Conservation (phyloP, 2,329 filamentous ascomycete genomes). For the Paracoccidioides brasiliensis region DNA sequence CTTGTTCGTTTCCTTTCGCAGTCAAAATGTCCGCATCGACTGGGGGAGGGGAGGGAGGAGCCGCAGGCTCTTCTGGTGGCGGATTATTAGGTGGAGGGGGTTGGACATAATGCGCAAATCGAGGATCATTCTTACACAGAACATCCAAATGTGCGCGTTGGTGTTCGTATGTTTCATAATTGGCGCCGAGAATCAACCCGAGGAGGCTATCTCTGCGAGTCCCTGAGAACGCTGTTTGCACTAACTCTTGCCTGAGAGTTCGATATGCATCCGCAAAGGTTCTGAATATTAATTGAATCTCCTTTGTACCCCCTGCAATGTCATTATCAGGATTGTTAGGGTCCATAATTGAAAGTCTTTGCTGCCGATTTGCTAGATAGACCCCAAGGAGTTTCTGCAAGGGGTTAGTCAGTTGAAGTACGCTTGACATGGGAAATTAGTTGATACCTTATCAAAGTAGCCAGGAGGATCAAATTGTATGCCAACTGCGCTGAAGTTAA, state of each 20-base stretch:
- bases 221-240: constrained; percentile 13
- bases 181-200: constrained; percentile 57
- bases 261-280: constrained; percentile 55
- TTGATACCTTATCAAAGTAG: constrained; percentile 61
- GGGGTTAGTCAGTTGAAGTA: constrained; percentile 4
- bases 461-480: constrained; percentile 64
- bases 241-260: constrained; percentile 46
- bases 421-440: background rate
- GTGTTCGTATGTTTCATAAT: constrained; percentile 60
- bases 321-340: constrained; percentile 79
- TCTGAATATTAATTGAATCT: constrained; percentile 53
- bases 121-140: constrained; percentile 34
- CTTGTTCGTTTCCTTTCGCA: constrained; percentile 1
- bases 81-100: constrained; percentile 14
- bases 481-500: constrained; percentile 56
- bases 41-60: constrained; percentile 15
- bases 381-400: constrained; percentile 33
- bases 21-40: constrained; percentile 9
- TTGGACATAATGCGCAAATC: constrained; percentile 22
- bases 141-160: constrained; percentile 53
- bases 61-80: constrained; percentile 8
- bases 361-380: constrained; percentile 39
- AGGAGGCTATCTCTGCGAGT: constrained; percentile 46
- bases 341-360: constrained; percentile 77
- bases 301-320: constrained; percentile 72